Base-by-base conservation (phyloP, 1,284 basidiomycete species). In the Mycena sp. region DNA sequence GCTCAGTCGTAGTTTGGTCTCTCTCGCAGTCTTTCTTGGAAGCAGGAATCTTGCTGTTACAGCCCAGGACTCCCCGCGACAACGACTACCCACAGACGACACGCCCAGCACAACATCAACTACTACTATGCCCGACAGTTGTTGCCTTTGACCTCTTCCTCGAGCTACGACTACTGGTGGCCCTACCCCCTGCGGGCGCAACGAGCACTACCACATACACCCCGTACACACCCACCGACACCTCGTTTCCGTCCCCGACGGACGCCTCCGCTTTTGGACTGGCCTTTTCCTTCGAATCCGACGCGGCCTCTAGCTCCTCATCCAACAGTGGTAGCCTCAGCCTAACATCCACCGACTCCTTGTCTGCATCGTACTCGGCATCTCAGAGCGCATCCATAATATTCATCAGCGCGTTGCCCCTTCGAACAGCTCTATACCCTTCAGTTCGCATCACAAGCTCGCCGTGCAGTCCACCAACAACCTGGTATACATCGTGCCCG, bases 131-230 rank as follows among this genome's bases (percentile, higher is more conserved):
- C 62, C 35, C 62, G 65, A 14, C 65, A 67, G 48, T 45, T 67
- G n/a, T 40, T 58, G 21, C 29, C 55, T 29, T 3, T 50, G 35
- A 50, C 38, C 30, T 50, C 59, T 38, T 56, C 59, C 29, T 60
- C 65, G 29, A 68, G 63, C 41, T 68, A 68, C 37, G 63, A 68
- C 58, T 68, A 63, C 50, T 68, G 67, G 67, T 68, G 67, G 67
- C 67, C 67, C 19, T 68, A 65, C 67, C 67, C 10, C 67, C 67
- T 16, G 61, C 23, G 16, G 60, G 52, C 26, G 48, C 32, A n/a
- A 53, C 65, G 30, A 60, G 23, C 38, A 4, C 66, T 21, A 56
- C 63, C 28, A 48, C 53, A 41, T 21, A 37, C 29, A 16, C 38
- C n/a, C n/a, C 44, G 1, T 25, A 21, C 28, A 50, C 57, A 1